Evolutionary conservation across 169 alveolate genomes (phyloP), one percentile per base, ranked within the genome.

Genomic region (Eimeria praecox): DNA sequence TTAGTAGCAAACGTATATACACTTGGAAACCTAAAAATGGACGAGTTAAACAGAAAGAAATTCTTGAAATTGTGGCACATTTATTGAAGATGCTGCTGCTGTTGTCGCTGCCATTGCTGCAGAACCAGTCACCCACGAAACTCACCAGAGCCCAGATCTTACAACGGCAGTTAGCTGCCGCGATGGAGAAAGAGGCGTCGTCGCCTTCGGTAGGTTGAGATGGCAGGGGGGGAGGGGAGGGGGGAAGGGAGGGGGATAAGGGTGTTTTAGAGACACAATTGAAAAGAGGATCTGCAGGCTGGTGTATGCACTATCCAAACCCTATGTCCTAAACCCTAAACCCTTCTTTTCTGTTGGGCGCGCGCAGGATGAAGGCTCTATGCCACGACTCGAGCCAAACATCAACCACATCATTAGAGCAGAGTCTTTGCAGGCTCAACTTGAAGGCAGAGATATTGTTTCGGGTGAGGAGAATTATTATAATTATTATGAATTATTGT

Each of bases 101-200:
- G 75, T 77, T 85, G 92, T 33, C 33, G 49, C n/a, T 75, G 1
- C 62, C 24, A 40, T 59, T 44, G 52, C 44, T 56, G n/a, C 85
- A 71, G 95, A 75, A 22, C 49, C 62, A 69, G 22, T 20, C 91
- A 20, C 91, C 95, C 33, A 42, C 95, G 71, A 91, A 91, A 54
- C 78, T 91, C 91, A 91, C 95, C 40, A 80, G 95, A 40, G 95
- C 95, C 12, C 75, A 91, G 82, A 91, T 91, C 56, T 54, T 75
- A 44, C 90, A 78, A 83, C 90, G 95, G 71, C 90, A 62, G 44
- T 77, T 91, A 35, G 91, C 95, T 18, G 95, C 95, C 18, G 95
- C 95, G 30, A 44, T 69, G 66, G 94, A 88, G 52, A 82, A 86
- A 86, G 94, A 88, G 38, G 46, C 94, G 8, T 20, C 30, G 27